A percentile compares a stretch with the other conserved stretches of the same genome.
phyloP scores from a whole-genome alignment of 805 yeast species.

The Candida coleopterorum region DNA sequence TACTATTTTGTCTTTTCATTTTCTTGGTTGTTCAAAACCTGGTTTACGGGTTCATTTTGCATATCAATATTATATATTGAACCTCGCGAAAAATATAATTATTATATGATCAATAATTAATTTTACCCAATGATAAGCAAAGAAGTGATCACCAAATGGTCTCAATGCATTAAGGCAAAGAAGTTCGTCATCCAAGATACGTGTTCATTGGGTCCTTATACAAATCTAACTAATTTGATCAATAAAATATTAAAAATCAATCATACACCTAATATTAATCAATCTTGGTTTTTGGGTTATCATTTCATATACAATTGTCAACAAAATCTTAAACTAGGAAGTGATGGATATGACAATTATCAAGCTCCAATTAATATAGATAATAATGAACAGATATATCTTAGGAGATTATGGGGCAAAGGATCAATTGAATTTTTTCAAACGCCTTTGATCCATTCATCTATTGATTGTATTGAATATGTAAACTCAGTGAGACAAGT shows the following conservation, averaged over 20 bases:
- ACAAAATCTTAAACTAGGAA: slow-evolving; percentile 40
- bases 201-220: slow-evolving; percentile 16
- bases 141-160: slow-evolving; percentile 16
- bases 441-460: slow-evolving; percentile 15
- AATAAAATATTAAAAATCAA: slow-evolving; percentile 9
- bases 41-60: too few relatives aligned
- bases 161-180: slow-evolving; percentile 12
- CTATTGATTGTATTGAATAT: slow-evolving; percentile 50
- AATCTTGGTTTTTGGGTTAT: slow-evolving; percentile 39
- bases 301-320: slow-evolving; percentile 71
- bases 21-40: too few relatives aligned
- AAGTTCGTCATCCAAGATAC: slow-evolving; percentile 19
- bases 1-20: too few relatives aligned
- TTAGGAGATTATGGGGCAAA: slow-evolving; percentile 74
- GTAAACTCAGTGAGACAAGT: slow-evolving; percentile 37
- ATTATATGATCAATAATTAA: too few relatives aligned
- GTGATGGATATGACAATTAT: slow-evolving; percentile 78
- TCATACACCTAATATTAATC: neutral
- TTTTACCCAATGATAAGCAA: slow-evolving; percentile 1
- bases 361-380: slow-evolving; percentile 52
- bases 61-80: too few relatives aligned
- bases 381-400: slow-evolving; percentile 28
- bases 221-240: slow-evolving; percentile 15
- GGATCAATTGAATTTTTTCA: slow-evolving; percentile 50
- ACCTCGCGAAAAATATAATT: too few relatives aligned